phyloP scores from a whole-genome alignment of 768 basidiomycete genomes.

The Arthromyces matolae region DNA sequence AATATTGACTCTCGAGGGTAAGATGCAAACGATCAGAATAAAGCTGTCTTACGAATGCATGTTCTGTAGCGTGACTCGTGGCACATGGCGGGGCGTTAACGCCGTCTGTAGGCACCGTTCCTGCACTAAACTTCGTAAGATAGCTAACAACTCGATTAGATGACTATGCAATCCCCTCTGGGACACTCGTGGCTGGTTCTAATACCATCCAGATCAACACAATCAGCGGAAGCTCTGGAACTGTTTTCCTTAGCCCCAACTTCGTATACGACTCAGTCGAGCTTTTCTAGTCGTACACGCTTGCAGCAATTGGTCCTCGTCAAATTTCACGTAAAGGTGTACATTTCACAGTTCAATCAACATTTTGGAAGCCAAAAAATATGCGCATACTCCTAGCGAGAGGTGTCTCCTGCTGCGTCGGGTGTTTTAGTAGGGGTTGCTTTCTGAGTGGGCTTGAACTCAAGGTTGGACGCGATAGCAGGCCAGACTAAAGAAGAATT shows the following conservation, averaged over 20 bases:
- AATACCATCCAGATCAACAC: slow-evolving; percentile 43
- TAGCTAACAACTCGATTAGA: slow-evolving; percentile 19
- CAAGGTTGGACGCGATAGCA: slow-evolving; percentile 56
- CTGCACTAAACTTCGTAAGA: background rate
- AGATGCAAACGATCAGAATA: background rate
- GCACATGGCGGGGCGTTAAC: slow-evolving; percentile 48
- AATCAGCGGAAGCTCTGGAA: slow-evolving; percentile 42
- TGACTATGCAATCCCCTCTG: slow-evolving; percentile 39
- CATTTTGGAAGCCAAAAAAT: too few species aligned
- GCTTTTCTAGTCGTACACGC: slow-evolving; percentile 33
- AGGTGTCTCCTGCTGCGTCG: slow-evolving; percentile 15
- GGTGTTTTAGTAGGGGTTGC: slow-evolving; percentile 11
- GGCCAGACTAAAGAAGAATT: slow-evolving; percentile 53
- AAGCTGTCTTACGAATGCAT: background rate
- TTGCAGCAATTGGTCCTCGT: too few species aligned
- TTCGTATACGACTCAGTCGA: slow-evolving; percentile 42
- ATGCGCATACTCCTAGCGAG: slow-evolving; percentile 1
- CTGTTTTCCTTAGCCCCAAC: slow-evolving; percentile 43
- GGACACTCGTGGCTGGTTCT: slow-evolving; percentile 33
- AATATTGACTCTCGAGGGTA: slow-evolving; percentile 42
- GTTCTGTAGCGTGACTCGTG: slow-evolving; percentile 38
- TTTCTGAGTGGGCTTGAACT: slow-evolving; percentile 45
- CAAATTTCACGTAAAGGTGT: too few species aligned
- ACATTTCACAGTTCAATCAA: too few species aligned
- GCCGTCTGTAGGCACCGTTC: slow-evolving; percentile 34